These are phyloP conservation scores for Pseudogymnoascus sp. DNA, from an alignment of 2,329 filamentous ascomycete species.

Conservation along the genomic window DNA sequence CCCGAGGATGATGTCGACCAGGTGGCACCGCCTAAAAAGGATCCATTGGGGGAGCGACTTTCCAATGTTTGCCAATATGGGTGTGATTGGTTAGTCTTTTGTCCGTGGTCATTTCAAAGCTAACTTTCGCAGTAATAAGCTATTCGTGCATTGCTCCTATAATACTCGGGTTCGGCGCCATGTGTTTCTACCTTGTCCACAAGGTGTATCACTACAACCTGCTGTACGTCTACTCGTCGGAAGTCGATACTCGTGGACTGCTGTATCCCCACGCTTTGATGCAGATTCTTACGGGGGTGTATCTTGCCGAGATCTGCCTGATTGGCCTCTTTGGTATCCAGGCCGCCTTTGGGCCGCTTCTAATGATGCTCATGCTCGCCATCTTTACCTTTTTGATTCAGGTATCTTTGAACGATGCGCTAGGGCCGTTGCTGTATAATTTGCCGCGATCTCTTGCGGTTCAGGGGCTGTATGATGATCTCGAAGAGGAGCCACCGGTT, in stretches of 20 bases:
- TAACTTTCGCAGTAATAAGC: slow-evolving; percentile 43
- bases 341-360: slow-evolving; percentile 44
- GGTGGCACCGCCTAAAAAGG: slow-evolving; percentile 45
- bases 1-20: slow-evolving; percentile 51
- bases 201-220: slow-evolving; percentile 59
- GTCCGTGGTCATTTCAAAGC: not conserved
- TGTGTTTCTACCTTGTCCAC: slow-evolving; percentile 58
- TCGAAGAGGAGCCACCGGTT: not conserved
- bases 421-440: slow-evolving; percentile 25
- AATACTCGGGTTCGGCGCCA: slow-evolving; percentile 55
- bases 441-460: slow-evolving; percentile 26
- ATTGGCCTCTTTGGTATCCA: slow-evolving; percentile 56
- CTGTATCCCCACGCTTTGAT: slow-evolving; percentile 56
- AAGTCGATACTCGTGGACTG: slow-evolving; percentile 59
- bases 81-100: slow-evolving; percentile 42
- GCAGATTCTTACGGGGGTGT: slow-evolving; percentile 56
- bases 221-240: slow-evolving; percentile 53
- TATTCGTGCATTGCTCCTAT: slow-evolving; percentile 60
- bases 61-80: slow-evolving; percentile 48
- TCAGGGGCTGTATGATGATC: slow-evolving; percentile 19
- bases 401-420: slow-evolving; percentile 28
- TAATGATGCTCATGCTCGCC: slow-evolving; percentile 50
- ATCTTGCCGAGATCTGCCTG: slow-evolving; percentile 54
- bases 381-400: slow-evolving; percentile 50
- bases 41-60: slow-evolving; percentile 54